These are phyloP conservation scores for Fagus crenata DNA, from an alignment of 306 rosid genomes.

Conservation along the genomic window DNA sequence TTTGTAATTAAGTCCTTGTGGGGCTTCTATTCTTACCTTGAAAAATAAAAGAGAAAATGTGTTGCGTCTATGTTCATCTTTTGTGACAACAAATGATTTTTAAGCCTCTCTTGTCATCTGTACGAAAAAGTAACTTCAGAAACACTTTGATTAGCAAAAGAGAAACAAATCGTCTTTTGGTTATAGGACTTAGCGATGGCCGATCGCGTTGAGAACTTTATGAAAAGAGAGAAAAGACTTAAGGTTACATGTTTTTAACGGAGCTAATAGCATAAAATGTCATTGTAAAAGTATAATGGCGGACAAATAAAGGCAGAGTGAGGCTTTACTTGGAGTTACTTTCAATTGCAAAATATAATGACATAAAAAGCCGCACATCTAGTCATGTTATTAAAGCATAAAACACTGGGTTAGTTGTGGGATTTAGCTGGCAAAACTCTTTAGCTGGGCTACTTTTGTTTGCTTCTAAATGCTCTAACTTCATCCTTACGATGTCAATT, in stretches of 20 bases:
- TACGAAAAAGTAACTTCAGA: background rate
- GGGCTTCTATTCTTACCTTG: slow-evolving; percentile 4
- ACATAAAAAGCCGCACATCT: background rate
- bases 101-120: slow-evolving; percentile 18
- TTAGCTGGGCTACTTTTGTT: slow-evolving; percentile 13
- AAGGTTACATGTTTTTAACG: slow-evolving; percentile 3
- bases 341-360: slow-evolving; percentile 8
- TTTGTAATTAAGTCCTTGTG: slow-evolving; percentile 17
- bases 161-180: background rate
- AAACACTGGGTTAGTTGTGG: slow-evolving; percentile 52
- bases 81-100: background rate
- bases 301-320: background rate
- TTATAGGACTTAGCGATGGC: background rate
- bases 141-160: background rate
- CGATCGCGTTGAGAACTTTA: background rate
- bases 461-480: slow-evolving; percentile 6
- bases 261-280: background rate
- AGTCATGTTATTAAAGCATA: slow-evolving; percentile 22
- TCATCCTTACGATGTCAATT: slow-evolving; percentile 2
- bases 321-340: slow-evolving; percentile 5
- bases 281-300: background rate
- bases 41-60: background rate
- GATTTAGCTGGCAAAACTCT: slow-evolving; percentile 33
- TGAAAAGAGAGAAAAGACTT: slow-evolving; percentile 1
- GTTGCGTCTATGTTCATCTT: background rate